Evolutionary conservation across 202 grass and related monocot species (phyloP).

Genomic region (Schoenoplectus triqueter): DNA sequence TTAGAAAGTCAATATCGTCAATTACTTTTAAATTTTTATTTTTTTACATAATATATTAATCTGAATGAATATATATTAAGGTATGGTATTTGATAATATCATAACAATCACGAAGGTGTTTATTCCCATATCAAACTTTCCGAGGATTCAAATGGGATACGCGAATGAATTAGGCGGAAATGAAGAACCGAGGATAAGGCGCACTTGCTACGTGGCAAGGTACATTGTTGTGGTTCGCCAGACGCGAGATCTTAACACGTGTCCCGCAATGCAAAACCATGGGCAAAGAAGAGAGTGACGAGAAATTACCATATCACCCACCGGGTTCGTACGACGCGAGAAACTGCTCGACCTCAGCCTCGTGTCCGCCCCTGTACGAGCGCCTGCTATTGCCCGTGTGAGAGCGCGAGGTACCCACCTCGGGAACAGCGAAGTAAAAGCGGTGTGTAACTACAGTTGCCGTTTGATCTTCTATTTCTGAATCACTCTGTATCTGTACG

Average conservation of each 20-base stretch:
- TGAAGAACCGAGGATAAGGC: constrained; percentile 12
- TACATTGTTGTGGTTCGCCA: not conserved
- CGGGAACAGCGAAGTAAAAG: constrained; percentile 18
- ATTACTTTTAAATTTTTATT: too few relatives aligned
- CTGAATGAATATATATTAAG: too few relatives aligned
- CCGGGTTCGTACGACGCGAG: not conserved
- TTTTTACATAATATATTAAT: too few relatives aligned
- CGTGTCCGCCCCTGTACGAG: constrained; percentile 5
- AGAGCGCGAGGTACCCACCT: constrained; percentile 22
- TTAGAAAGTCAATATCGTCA: not conserved
- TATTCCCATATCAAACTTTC: not conserved
- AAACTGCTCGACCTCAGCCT: constrained; percentile 31
- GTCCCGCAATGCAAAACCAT: not conserved
- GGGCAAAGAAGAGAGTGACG: too few relatives aligned
- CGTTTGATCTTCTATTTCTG: too few relatives aligned
- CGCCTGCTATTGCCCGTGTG: not conserved
- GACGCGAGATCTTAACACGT: constrained; percentile 14
- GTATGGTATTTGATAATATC: too few relatives aligned
- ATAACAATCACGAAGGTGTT: too few relatives aligned
- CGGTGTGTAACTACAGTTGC: constrained; percentile 20
- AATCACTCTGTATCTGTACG: too few relatives aligned
- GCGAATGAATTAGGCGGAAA: not conserved
- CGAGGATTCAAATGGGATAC: not conserved
- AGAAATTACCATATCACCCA: too few relatives aligned
- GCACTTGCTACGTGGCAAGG: constrained; percentile 27